Percentiles rank a stretch among this genome's conserved stretches.
Evolutionary conservation across 2,329 filamentous ascomycete genomes (phyloP).

Genomic region (Mycosphaerelloides madeirae): DNA sequence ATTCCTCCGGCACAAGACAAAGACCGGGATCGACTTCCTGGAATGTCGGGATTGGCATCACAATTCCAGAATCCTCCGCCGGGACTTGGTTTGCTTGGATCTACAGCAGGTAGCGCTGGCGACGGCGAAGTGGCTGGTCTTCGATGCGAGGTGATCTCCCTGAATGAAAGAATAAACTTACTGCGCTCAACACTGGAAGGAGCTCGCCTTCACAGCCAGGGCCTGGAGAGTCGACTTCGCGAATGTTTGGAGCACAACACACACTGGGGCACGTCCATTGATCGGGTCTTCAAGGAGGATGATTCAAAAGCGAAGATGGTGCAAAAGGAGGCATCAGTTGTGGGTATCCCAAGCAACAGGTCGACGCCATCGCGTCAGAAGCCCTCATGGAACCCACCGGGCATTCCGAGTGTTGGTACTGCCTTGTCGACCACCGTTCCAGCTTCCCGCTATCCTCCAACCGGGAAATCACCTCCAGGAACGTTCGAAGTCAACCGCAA

Average conservation of each 20-base stretch:
- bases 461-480: background rate
- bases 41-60: too few species aligned
- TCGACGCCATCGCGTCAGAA: slow-evolving; percentile 4
- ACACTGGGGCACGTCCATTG: slow-evolving; percentile 6
- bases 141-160: slow-evolving; percentile 8
- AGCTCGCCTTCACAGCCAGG: slow-evolving; percentile 9
- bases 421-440: background rate
- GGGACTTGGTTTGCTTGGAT: too few species aligned
- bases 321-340: background rate
- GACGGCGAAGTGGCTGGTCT: slow-evolving; percentile 1
- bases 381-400: background rate
- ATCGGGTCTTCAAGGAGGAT: slow-evolving; percentile 9
- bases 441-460: background rate
- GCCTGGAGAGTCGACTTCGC: slow-evolving; percentile 8
- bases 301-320: slow-evolving; percentile 1
- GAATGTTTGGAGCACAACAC: slow-evolving; percentile 10
- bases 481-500: slow-evolving; percentile 10
- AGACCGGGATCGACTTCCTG: too few species aligned
- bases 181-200: slow-evolving; percentile 12
- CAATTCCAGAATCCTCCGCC: too few species aligned
- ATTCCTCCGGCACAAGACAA: too few species aligned
- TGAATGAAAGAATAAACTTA: slow-evolving; percentile 12
- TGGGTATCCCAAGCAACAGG: background rate
- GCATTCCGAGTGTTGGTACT: background rate
- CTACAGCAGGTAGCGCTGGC: background rate